Evolutionary conservation across 805 yeast genomes (phyloP).

Genomic region (Torulaspora franciscae): DNA sequence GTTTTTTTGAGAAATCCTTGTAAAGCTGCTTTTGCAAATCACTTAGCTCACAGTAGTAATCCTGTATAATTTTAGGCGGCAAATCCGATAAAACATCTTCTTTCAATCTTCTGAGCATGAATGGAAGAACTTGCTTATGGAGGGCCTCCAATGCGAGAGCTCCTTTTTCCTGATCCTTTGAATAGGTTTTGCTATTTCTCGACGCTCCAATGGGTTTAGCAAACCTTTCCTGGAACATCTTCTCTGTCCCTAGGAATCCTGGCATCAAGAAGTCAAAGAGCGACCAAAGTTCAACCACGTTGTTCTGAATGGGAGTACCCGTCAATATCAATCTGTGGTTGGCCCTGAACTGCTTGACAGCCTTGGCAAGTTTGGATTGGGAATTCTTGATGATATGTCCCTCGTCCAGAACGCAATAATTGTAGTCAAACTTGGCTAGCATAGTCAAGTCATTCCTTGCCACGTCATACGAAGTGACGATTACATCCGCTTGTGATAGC

Average conservation of each 20-base stretch:
- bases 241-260: slow-evolving; percentile 94
- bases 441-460: slow-evolving; percentile 83
- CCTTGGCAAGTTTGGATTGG: slow-evolving; percentile 76
- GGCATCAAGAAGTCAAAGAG: slow-evolving; percentile 97
- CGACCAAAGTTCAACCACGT: slow-evolving; percentile 96
- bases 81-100: slow-evolving; percentile 93
- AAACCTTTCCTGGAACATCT: slow-evolving; percentile 86
- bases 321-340: slow-evolving; percentile 87
- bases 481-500: slow-evolving; percentile 63
- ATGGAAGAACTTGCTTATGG: slow-evolving; percentile 95
- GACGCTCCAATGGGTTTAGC: slow-evolving; percentile 98
- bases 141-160: slow-evolving; percentile 92
- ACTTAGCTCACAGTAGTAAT: slow-evolving; percentile 92
- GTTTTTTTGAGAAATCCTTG: slow-evolving; percentile 83
- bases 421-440: slow-evolving; percentile 60
- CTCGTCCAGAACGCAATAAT: slow-evolving; percentile 94
- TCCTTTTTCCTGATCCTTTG: slow-evolving; percentile 95
- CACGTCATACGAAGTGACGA: slow-evolving; percentile 94
- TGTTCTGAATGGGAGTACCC: slow-evolving; percentile 98
- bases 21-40: slow-evolving; percentile 84
- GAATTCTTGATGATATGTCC: slow-evolving; percentile 97
- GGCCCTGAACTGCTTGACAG: slow-evolving; percentile 77
- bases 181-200: slow-evolving; percentile 77
- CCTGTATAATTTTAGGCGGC: slow-evolving; percentile 98
- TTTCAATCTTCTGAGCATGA: slow-evolving; percentile 90